Conservation (phyloP, 306 rosid genomes). For the Medicago arabica region DNA sequence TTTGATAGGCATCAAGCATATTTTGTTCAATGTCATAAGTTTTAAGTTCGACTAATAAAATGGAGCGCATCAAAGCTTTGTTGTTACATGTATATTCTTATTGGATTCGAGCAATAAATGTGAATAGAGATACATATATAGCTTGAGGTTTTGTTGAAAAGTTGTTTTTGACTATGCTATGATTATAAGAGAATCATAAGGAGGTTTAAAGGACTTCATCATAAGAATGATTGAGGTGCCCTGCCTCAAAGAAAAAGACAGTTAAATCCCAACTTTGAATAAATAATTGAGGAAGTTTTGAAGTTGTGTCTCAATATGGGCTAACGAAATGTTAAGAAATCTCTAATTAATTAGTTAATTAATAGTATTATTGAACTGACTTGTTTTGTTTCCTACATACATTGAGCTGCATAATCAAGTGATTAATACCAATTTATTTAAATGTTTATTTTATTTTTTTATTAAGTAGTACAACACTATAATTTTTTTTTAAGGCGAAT, state of each 20-base stretch:
- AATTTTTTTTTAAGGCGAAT: no score
- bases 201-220: slow-evolving; percentile 21
- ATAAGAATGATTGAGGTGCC: slow-evolving; percentile 49
- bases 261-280: slow-evolving; percentile 52
- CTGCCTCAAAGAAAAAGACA: slow-evolving; percentile 47
- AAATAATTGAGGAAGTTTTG: slow-evolving; percentile 42
- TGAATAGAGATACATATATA: neutral
- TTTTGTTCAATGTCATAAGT: no score
- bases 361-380: slow-evolving; percentile 34
- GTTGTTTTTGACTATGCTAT: neutral
- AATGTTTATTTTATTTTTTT: slow-evolving; percentile 7
- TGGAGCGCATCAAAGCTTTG: no score
- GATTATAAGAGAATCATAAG: neutral
- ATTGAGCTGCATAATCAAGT: neutral
- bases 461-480: slow-evolving; percentile 33
- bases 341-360: neutral
- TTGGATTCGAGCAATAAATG: neutral
- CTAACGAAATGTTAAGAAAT: slow-evolving; percentile 40
- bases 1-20: no score
- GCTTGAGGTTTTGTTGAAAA: slow-evolving; percentile 1
- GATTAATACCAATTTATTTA: slow-evolving; percentile 16
- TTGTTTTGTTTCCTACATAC: neutral
- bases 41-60: no score
- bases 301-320: slow-evolving; percentile 42
- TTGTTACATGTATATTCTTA: no score